Evolutionary conservation across 352 stramenopile species (phyloP).

Genomic region (Phytopythium aichiense): DNA sequence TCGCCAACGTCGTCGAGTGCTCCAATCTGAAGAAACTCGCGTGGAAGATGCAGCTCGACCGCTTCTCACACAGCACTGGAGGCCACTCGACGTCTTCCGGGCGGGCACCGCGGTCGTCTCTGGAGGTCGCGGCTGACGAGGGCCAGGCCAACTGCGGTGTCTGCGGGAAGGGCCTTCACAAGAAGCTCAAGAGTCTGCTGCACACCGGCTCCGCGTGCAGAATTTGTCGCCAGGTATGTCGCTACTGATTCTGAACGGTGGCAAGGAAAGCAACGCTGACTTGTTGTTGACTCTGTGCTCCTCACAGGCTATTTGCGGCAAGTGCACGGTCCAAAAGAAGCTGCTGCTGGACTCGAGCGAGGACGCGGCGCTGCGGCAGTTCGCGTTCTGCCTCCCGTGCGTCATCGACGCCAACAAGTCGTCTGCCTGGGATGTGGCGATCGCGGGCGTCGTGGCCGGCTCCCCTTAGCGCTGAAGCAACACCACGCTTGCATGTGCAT

Average conservation of each 20-base stretch:
- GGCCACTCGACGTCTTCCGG: slow-evolving; percentile 4
- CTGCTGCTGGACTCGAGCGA: slow-evolving; percentile 28
- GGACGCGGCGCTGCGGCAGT: slow-evolving; percentile 23
- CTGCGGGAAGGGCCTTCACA: slow-evolving; percentile 30
- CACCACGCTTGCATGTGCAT: not conserved
- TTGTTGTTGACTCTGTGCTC: not conserved
- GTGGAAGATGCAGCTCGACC: slow-evolving; percentile 24
- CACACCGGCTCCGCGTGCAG: slow-evolving; percentile 24
- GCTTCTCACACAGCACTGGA: slow-evolving; percentile 2
- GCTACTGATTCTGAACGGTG: not conserved
- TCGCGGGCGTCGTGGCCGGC: slow-evolving; percentile 13
- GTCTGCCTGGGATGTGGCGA: slow-evolving; percentile 40
- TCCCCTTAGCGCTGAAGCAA: not conserved
- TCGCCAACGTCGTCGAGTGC: slow-evolving; percentile 28
- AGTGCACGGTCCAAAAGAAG: slow-evolving; percentile 51
- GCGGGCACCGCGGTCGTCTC: slow-evolving; percentile 5
- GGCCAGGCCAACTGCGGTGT: slow-evolving; percentile 22
- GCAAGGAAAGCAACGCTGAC: not conserved
- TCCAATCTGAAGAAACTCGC: slow-evolving; percentile 53
- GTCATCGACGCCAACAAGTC: slow-evolving; percentile 34
- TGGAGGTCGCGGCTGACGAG: slow-evolving; percentile 9
- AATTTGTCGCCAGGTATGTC: slow-evolving; percentile 30
- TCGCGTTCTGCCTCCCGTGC: slow-evolving; percentile 47
- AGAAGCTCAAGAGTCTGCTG: slow-evolving; percentile 28
- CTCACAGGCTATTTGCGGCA: slow-evolving; percentile 31